Conservation (phyloP, 768 basidiomycete genomes). For the Russula abietina region DNA sequence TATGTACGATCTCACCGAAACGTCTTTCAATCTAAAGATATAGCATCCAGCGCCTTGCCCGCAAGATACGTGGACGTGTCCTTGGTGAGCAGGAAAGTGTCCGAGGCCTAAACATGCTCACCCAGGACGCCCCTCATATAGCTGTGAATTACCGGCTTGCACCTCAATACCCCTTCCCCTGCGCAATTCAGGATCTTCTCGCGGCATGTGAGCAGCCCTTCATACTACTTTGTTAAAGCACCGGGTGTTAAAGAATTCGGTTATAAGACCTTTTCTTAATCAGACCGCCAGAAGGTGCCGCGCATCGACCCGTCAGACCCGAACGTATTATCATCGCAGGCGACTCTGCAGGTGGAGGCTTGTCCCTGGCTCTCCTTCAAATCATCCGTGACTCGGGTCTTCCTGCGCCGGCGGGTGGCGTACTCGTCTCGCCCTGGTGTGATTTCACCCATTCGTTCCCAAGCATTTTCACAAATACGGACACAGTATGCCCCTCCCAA, state of each 20-base stretch:
- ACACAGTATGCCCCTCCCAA: slow-evolving; percentile 50
- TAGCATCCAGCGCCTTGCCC: slow-evolving; percentile 75
- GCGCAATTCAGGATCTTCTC: slow-evolving; percentile 81
- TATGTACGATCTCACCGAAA: background rate
- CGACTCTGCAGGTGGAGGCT: slow-evolving; percentile 89
- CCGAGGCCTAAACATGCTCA: slow-evolving; percentile 9
- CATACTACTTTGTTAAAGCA: background rate
- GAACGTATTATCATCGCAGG: slow-evolving; percentile 80
- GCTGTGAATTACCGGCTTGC: slow-evolving; percentile 83
- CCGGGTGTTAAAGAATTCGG: background rate
- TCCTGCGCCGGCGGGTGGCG: slow-evolving; percentile 79
- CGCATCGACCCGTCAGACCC: slow-evolving; percentile 76
- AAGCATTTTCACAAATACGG: slow-evolving; percentile 76
- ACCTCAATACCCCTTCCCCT: slow-evolving; percentile 96
- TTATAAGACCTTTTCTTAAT: slow-evolving; percentile 78
- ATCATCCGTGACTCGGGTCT: slow-evolving; percentile 78
- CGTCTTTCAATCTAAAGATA: slow-evolving; percentile 38
- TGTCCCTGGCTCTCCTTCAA: slow-evolving; percentile 78
- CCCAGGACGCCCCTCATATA: slow-evolving; percentile 33
- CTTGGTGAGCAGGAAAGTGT: slow-evolving; percentile 46
- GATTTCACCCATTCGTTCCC: slow-evolving; percentile 95
- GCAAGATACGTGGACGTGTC: slow-evolving; percentile 89
- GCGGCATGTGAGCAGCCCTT: slow-evolving; percentile 64
- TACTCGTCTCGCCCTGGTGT: slow-evolving; percentile 90
- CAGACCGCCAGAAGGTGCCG: slow-evolving; percentile 70